phyloP scores from a whole-genome alignment of 768 basidiomycete genomes.

The Dentipellis fragilis region DNA sequence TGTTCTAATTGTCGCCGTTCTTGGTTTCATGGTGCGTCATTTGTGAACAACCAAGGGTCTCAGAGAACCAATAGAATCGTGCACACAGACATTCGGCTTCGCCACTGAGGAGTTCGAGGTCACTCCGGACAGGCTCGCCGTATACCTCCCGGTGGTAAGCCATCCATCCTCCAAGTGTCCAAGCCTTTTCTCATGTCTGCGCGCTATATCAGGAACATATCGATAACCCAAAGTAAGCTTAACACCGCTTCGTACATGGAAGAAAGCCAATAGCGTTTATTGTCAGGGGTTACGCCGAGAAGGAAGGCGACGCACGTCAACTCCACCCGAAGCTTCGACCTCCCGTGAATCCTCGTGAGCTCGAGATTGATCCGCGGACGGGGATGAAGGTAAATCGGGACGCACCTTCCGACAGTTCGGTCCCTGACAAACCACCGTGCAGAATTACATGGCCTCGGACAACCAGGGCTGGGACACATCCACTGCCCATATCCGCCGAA shows the following conservation, averaged over 20 bases:
- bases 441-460: slow-evolving; percentile 77
- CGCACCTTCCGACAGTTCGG: background rate
- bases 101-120: slow-evolving; percentile 64
- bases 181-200: slow-evolving; percentile 1
- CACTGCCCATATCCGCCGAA: slow-evolving; percentile 54
- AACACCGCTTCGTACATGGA: background rate
- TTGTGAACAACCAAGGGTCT: background rate
- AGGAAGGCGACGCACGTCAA: slow-evolving; percentile 60
- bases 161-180: background rate
- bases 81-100: slow-evolving; percentile 45
- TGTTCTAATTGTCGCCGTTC: slow-evolving; percentile 44
- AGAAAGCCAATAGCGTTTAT: background rate
- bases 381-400: slow-evolving; percentile 59
- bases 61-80: background rate
- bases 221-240: slow-evolving; percentile 59
- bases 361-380: slow-evolving; percentile 64
- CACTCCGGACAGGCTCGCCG: slow-evolving; percentile 61
- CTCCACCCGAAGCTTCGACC: slow-evolving; percentile 67
- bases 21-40: slow-evolving; percentile 42
- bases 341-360: slow-evolving; percentile 61
- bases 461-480: slow-evolving; percentile 66
- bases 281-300: slow-evolving; percentile 53
- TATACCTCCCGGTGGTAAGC: slow-evolving; percentile 58
- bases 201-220: slow-evolving; percentile 48
- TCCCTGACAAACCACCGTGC: background rate